These are phyloP conservation scores for Coniochaeta hoffmannii DNA, from an alignment of 2,329 filamentous ascomycete species.

Conservation along the genomic window DNA sequence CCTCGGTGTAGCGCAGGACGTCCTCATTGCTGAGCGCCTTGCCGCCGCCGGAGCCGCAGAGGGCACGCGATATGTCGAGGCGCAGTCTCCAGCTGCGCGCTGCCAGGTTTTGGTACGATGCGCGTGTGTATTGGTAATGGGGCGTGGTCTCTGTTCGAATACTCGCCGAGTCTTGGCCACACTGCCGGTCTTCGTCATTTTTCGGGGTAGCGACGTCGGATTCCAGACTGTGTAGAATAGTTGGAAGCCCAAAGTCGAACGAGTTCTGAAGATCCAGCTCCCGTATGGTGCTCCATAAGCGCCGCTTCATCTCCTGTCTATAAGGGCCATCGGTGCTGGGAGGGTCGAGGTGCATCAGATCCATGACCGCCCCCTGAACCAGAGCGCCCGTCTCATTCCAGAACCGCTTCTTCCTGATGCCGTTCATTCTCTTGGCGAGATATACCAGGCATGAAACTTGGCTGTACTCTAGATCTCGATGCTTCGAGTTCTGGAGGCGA, in stretches of 20 bases:
- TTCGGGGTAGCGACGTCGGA: conserved; percentile 11
- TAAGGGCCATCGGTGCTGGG: conserved; percentile 9
- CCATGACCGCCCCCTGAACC: conserved; percentile 17
- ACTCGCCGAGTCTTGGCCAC: conserved; percentile 10
- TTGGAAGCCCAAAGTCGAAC: conserved; percentile 14
- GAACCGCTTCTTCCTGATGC: conserved; percentile 16
- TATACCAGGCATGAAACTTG: conserved; percentile 19
- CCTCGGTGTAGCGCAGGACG: conserved; percentile 15
- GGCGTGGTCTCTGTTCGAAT: conserved; percentile 7
- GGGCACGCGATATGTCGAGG: conserved; percentile 14
- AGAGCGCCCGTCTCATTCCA: conserved; percentile 18
- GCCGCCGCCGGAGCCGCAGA: conserved; percentile 5
- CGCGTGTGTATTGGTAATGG: conserved; percentile 13
- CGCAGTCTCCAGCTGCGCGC: conserved; percentile 13
- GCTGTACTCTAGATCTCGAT: conserved; percentile 13
- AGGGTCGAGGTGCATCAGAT: conserved; percentile 15
- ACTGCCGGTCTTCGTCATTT: conserved; percentile 17
- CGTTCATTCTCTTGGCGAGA: conserved; percentile 17
- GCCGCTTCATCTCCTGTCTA: conserved; percentile 15
- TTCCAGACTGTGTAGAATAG: conserved; percentile 14
- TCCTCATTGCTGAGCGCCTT: conserved; percentile 12
- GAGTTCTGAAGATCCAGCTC: conserved; percentile 19
- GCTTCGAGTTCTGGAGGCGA: conserved; percentile 12
- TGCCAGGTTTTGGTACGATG: conserved; percentile 16
- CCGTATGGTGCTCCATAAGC: conserved; percentile 16